Percentiles rank a stretch among this genome's conserved stretches.
phyloP scores from a whole-genome alignment of 2,329 filamentous ascomycete species.

The Talaromyces sp. region DNA sequence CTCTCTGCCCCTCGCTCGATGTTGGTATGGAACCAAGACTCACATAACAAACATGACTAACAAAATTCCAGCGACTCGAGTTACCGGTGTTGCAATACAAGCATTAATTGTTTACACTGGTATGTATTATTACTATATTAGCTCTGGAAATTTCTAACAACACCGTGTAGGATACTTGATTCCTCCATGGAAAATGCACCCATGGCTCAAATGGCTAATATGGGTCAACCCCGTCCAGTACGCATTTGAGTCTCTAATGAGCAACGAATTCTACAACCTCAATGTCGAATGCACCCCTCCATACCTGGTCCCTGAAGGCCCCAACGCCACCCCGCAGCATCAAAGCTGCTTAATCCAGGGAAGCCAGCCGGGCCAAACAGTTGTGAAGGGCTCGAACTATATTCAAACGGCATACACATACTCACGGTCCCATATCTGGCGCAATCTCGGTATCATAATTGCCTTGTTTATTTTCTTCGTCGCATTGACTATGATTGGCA shows the following conservation, averaged over 20 bases:
- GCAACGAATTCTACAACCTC: slow-evolving; percentile 64
- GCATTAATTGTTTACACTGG: slow-evolving; percentile 55
- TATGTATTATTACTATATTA: slow-evolving; percentile 5
- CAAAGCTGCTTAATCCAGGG: slow-evolving; percentile 59
- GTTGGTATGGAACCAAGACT: slow-evolving; percentile 28
- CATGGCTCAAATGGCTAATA: slow-evolving; percentile 59
- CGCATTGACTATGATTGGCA: slow-evolving; percentile 67
- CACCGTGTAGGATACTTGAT: slow-evolving; percentile 53
- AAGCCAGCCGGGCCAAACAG: slow-evolving; percentile 46
- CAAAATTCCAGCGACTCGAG: slow-evolving; percentile 33
- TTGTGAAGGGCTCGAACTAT: slow-evolving; percentile 52
- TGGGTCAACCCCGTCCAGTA: slow-evolving; percentile 66
- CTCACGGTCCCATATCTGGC: slow-evolving; percentile 55
- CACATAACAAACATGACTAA: slow-evolving; percentile 23
- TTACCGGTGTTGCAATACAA: slow-evolving; percentile 46
- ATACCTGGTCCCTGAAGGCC: slow-evolving; percentile 52
- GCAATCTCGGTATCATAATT: slow-evolving; percentile 75
- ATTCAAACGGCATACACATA: slow-evolving; percentile 53
- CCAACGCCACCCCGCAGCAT: slow-evolving; percentile 41
- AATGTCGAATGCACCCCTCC: slow-evolving; percentile 51
- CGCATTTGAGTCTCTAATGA: slow-evolving; percentile 61
- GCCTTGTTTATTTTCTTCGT: slow-evolving; percentile 72
- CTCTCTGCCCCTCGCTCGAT: slow-evolving; percentile 46
- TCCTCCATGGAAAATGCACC: slow-evolving; percentile 56
- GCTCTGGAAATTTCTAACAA: neutral